Percentiles rank a stretch among this genome's conserved stretches.
phyloP scores from a whole-genome alignment of 495 filamentous ascomycete genomes.

The Glonium stellatum region DNA sequence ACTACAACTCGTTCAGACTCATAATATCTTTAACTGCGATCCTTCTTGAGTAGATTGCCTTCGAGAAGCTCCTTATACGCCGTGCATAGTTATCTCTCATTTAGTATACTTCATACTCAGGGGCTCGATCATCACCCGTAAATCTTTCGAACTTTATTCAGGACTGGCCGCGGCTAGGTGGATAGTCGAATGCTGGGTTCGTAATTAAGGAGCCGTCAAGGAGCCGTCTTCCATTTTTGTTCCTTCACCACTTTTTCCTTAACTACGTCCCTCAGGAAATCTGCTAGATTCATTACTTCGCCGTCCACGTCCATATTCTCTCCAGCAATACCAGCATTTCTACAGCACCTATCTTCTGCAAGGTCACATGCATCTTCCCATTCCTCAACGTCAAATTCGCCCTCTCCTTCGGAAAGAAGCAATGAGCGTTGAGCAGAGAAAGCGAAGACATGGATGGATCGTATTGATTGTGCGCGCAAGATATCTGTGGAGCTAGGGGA shows the following conservation, averaged over 20 bases:
- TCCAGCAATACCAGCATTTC: slow-evolving; percentile 43
- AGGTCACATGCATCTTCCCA: slow-evolving; percentile 67
- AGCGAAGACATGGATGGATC: slow-evolving; percentile 55
- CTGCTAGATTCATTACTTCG: slow-evolving; percentile 41
- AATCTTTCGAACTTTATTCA: too few species aligned
- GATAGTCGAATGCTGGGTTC: too few species aligned
- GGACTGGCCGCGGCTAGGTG: too few species aligned
- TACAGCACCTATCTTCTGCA: slow-evolving; percentile 54
- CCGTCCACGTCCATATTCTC: slow-evolving; percentile 38
- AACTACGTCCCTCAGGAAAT: slow-evolving; percentile 58
- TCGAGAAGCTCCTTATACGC: too few species aligned
- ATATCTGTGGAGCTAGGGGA: slow-evolving; percentile 49
- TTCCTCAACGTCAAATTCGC: slow-evolving; percentile 63
- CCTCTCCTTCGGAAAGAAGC: slow-evolving; percentile 73
- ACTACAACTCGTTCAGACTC: too few species aligned
- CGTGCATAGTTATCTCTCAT: too few species aligned
- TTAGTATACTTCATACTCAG: too few species aligned
- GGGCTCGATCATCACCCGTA: too few species aligned
- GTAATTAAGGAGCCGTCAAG: slow-evolving; percentile 6
- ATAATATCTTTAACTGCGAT: too few species aligned
- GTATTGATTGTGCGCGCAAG: slow-evolving; percentile 53
- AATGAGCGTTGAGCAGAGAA: slow-evolving; percentile 70
- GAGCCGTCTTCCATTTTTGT: slow-evolving; percentile 51
- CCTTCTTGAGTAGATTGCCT: too few species aligned
- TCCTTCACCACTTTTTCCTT: slow-evolving; percentile 52